A percentile compares a stretch with the other conserved stretches of the same genome.
Conservation (phyloP, 2,329 filamentous ascomycete species). For the Colletotrichum shisoi region DNA sequence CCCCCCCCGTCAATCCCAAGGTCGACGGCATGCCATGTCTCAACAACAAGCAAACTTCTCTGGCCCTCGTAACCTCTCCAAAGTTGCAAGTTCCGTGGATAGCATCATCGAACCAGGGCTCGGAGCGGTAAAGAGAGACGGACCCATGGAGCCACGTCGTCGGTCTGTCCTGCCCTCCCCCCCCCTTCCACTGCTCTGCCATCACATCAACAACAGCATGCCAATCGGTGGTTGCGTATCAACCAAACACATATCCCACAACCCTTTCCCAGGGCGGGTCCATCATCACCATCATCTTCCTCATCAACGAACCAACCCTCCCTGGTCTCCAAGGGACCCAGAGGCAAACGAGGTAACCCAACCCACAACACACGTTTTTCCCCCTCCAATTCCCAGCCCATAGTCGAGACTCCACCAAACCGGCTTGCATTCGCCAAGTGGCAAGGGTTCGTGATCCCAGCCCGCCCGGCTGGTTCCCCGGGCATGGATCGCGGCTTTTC, state of each 20-base stretch:
- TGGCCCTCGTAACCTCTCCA: background rate
- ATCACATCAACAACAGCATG: background rate
- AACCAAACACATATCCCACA: slow-evolving; percentile 10
- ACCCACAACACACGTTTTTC: slow-evolving; percentile 35
- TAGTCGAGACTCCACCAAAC: slow-evolving; percentile 4
- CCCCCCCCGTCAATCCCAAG: background rate
- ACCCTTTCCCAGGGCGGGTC: slow-evolving; percentile 10
- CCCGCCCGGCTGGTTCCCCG: slow-evolving; percentile 1
- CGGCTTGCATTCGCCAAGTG: slow-evolving; percentile 2
- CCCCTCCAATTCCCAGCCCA: background rate
- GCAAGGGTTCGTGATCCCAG: slow-evolving; percentile 3
- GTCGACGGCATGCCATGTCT: background rate
- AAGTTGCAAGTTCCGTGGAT: background rate
- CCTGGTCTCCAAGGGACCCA: slow-evolving; percentile 4
- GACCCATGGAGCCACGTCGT: slow-evolving; percentile 17
- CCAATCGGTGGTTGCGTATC: slow-evolving; percentile 3
- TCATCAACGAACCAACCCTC: background rate
- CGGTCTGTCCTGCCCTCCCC: background rate
- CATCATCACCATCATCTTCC: background rate
- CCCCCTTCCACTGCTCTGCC: background rate
- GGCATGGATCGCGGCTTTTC: background rate
- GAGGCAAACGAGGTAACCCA: slow-evolving; percentile 25
- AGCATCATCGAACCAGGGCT: slow-evolving; percentile 4
- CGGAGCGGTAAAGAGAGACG: slow-evolving; percentile 15
- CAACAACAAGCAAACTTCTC: background rate